Base-by-base conservation (phyloP, 2,329 filamentous ascomycete species). In the Hypocrella siamensis region DNA sequence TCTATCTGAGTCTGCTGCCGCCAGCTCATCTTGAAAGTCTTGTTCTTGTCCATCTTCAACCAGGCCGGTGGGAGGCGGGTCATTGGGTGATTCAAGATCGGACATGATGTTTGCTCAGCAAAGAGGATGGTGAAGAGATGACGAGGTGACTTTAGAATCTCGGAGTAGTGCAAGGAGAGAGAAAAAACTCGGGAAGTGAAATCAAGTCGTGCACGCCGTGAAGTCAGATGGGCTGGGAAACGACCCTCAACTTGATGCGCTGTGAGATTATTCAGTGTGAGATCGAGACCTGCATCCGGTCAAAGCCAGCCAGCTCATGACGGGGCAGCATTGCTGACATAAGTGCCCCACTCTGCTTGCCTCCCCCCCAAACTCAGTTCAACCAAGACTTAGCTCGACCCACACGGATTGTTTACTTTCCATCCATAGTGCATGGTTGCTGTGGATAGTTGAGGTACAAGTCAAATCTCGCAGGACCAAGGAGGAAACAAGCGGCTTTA, bases 1-100 rank as follows among this genome's bases (percentile, higher is more conserved):
- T 32, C 60, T 59, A 40, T 75, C 71, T 3, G 62, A 66, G 32
- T 54, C 57, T 5, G 53, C 57, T 5, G 53, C 56, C 10, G 47
- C 57, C 4, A 47, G 39, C 30, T 61, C 59, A 21, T 61, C 56
- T n/a, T 56, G 53, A 28, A 44, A 50, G 34, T 59, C 56, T 18
- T 52, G 38, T 36, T 65, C 61, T 33, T 49, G 45, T 19, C 60
- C 58, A 37, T 64, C 58, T 22, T 57, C 51, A 22, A 57, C 43
- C 10, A 48, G 46, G 24, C 49, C 49, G 26, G 53, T 47, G 31
- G 49, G 48, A 25, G 55, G 53, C 22, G 55, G 56, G 32, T 49
- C 55, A 33, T 45, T 50, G 10, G 54, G 46, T 5, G 63, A 65
- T 32, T 56, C 59, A 38, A 43, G 46, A 44, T 68, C 65, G 12